phyloP scores from a whole-genome alignment of 495 filamentous ascomycete species.

The Entonaema liquescens region DNA sequence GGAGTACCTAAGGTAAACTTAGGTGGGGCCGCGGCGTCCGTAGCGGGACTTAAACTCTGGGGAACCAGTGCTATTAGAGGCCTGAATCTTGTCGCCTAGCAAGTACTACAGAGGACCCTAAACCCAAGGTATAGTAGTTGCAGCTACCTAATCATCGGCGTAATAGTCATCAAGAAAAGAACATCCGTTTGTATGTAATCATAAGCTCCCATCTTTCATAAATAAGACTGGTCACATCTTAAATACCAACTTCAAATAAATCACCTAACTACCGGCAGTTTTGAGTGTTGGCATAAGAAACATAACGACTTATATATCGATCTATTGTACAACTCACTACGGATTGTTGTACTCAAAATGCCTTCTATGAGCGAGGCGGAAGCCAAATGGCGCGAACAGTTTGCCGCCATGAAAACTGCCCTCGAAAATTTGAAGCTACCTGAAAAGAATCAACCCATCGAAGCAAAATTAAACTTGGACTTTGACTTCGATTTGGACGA shows the following conservation, averaged over 20 bases:
- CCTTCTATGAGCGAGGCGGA: slow-evolving; percentile 45
- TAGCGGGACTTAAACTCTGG: slow-evolving; percentile 26
- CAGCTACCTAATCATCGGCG: not conserved
- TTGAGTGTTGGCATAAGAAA: not conserved
- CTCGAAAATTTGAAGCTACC: slow-evolving; percentile 51
- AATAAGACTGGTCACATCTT: not conserved
- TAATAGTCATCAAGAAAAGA: not conserved
- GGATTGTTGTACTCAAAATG: slow-evolving; percentile 28
- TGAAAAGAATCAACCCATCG: slow-evolving; percentile 10
- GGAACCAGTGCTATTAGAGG: slow-evolving; percentile 12
- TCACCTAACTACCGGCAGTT: not conserved
- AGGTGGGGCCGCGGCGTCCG: slow-evolving; percentile 10
- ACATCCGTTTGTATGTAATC: not conserved
- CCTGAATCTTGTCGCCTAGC: too few species aligned
- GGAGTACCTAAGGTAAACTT: slow-evolving; percentile 8
- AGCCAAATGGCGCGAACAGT: slow-evolving; percentile 56
- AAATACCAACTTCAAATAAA: not conserved
- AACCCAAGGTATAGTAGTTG: too few species aligned
- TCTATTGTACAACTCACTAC: not conserved
- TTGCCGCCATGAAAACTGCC: slow-evolving; percentile 58
- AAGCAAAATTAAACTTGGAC: slow-evolving; percentile 38
- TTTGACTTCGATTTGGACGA: slow-evolving; percentile 63
- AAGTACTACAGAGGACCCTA: too few species aligned
- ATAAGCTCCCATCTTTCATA: not conserved
- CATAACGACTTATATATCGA: not conserved